Evolutionary conservation across 2,329 filamentous ascomycete genomes (phyloP).

Genomic region (Alternaria sp.): DNA sequence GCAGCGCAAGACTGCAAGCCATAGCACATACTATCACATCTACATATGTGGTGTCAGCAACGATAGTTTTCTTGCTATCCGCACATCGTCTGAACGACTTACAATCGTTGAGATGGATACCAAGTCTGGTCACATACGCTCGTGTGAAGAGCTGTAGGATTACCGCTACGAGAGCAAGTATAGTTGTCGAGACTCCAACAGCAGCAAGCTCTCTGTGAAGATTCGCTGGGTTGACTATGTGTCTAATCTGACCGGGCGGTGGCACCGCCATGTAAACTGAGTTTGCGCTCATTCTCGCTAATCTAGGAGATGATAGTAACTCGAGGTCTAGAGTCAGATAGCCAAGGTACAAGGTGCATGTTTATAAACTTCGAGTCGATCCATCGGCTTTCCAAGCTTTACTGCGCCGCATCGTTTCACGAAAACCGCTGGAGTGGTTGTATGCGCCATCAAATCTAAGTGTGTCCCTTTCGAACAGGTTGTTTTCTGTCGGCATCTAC

Average conservation of each 20-base stretch:
- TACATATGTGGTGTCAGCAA: background rate
- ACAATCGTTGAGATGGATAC: conserved; percentile 1
- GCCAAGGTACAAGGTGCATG: background rate
- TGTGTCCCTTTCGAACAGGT: background rate
- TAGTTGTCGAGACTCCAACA: background rate
- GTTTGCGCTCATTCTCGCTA: background rate
- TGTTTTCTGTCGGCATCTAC: background rate
- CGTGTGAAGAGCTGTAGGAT: background rate
- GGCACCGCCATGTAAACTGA: background rate
- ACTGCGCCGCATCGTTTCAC: background rate
- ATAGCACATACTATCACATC: conserved; percentile 3
- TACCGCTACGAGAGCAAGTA: background rate
- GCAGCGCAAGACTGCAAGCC: conserved; percentile 2
- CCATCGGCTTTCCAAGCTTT: background rate
- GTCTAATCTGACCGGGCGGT: background rate
- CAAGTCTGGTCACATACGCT: background rate
- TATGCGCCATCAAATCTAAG: background rate
- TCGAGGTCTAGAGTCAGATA: background rate
- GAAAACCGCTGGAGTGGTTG: background rate
- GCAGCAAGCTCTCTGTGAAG: background rate
- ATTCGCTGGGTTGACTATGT: background rate
- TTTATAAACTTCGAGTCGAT: background rate
- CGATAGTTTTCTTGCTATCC: background rate
- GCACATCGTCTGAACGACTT: background rate
- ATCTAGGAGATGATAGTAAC: background rate